Conservation (phyloP, 495 filamentous ascomycete genomes). For the Penicillium alfredii region DNA sequence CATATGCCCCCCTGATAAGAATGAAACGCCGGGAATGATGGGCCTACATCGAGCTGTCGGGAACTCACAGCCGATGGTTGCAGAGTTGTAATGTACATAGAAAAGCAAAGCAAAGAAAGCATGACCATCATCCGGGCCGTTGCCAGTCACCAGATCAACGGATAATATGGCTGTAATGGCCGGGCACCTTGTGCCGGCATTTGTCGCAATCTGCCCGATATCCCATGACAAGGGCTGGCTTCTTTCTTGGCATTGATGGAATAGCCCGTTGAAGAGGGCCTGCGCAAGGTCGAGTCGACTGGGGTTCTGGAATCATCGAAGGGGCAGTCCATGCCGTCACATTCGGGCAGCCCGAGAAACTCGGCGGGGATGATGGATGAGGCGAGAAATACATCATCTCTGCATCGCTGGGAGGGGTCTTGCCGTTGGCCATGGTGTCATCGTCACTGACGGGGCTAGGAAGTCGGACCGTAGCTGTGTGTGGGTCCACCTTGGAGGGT, state of each 20-base stretch:
- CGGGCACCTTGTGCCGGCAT: slow-evolving; percentile 70
- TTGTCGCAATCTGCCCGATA: slow-evolving; percentile 83
- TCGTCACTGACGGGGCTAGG: slow-evolving; percentile 69
- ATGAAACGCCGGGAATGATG: too few species aligned
- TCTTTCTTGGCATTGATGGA: slow-evolving; percentile 32
- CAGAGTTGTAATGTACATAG: too few species aligned
- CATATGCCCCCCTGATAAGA: too few species aligned
- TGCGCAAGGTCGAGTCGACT: neutral
- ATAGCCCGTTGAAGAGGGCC: neutral
- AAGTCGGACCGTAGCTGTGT: slow-evolving; percentile 31
- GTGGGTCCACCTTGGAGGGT: neutral
- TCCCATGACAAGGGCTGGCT: slow-evolving; percentile 72
- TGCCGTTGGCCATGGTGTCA: slow-evolving; percentile 36
- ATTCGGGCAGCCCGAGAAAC: too few species aligned
- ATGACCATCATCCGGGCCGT: too few species aligned
- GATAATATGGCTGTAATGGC: slow-evolving; percentile 87
- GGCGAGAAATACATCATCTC: slow-evolving; percentile 19
- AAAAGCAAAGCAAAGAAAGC: neutral
- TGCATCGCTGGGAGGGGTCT: slow-evolving; percentile 15
- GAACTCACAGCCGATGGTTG: too few species aligned
- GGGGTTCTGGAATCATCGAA: too few species aligned
- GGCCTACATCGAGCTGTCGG: too few species aligned
- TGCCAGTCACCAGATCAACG: too few species aligned
- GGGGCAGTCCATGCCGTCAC: too few species aligned
- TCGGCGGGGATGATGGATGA: too few species aligned